Evolutionary conservation across 148 eudicot genomes (phyloP).

Genomic region (Silene conica): DNA sequence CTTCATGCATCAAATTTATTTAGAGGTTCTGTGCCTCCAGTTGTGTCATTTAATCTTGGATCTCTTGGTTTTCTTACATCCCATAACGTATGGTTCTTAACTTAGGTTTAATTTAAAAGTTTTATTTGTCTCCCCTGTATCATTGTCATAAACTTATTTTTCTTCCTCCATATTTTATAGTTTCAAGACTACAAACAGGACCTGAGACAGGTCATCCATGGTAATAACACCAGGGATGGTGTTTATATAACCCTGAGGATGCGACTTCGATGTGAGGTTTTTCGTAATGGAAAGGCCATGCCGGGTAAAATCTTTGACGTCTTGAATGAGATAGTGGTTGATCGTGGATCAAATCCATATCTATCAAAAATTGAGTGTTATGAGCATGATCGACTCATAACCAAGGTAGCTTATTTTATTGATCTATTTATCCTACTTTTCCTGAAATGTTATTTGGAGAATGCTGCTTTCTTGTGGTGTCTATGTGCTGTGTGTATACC

Average conservation of each 20-base stretch:
- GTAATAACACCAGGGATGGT: constrained; percentile 89
- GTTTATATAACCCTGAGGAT: constrained; percentile 94
- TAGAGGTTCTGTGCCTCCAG: constrained; percentile 92
- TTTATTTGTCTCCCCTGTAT: constrained; percentile 1
- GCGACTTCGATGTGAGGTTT: constrained; percentile 95
- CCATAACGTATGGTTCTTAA: constrained; percentile 52
- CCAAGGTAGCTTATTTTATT: constrained; percentile 52
- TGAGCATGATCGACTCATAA: constrained; percentile 92
- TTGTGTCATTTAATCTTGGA: constrained; percentile 96
- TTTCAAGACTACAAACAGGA: constrained; percentile 81
- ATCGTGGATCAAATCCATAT: constrained; percentile 98
- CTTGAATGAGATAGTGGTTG: constrained; percentile 92
- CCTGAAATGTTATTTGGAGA: background rate
- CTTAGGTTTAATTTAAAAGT: constrained; percentile 6
- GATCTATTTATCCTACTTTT: background rate
- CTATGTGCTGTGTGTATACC: background rate
- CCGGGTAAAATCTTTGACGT: constrained; percentile 97
- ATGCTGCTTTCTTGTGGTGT: background rate
- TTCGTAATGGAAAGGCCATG: constrained; percentile 76
- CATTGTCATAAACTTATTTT: background rate
- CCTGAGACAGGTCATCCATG: constrained; percentile 74
- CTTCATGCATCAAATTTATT: constrained; percentile 94
- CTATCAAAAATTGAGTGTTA: constrained; percentile 93
- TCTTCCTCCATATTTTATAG: constrained; percentile 36
- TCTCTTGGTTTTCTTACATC: constrained; percentile 98